A percentile compares a stretch with the other conserved stretches of the same genome.
phyloP scores from a whole-genome alignment of 495 filamentous ascomycete genomes.

The Aspergillus funiculosus region DNA sequence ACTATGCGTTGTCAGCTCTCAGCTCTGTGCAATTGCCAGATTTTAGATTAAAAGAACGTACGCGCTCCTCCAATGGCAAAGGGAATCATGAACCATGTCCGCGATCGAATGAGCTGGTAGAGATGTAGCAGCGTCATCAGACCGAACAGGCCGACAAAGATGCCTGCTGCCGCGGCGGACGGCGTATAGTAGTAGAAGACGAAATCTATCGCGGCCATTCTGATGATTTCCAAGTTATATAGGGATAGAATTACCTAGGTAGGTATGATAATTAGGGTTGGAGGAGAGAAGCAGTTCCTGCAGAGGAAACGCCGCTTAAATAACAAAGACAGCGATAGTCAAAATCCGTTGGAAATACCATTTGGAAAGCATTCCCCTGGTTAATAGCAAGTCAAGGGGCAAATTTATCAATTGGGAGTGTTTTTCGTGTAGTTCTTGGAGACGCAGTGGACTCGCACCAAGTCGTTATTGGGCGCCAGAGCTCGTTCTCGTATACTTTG shows the following conservation, averaged over 20 bases:
- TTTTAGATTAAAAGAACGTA: too few relatives aligned
- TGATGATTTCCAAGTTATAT: not conserved
- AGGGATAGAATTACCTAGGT: too few relatives aligned
- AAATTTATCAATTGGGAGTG: too few relatives aligned
- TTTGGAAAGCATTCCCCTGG: too few relatives aligned
- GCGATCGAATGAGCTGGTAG: slow-evolving; percentile 39
- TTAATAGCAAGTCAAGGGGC: too few relatives aligned
- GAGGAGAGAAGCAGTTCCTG: not conserved
- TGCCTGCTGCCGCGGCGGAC: slow-evolving; percentile 42
- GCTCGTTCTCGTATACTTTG: slow-evolving; percentile 8
- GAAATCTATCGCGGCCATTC: not conserved
- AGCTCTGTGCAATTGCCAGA: not conserved
- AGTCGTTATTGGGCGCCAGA: too few relatives aligned
- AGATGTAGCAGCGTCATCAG: slow-evolving; percentile 36
- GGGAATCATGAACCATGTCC: slow-evolving; percentile 51
- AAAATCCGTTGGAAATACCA: not conserved
- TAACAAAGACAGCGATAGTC: not conserved
- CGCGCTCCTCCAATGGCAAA: slow-evolving; percentile 50
- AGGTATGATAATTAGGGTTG: too few relatives aligned
- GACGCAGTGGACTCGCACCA: too few relatives aligned
- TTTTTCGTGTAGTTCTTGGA: too few relatives aligned
- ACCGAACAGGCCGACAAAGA: slow-evolving; percentile 48
- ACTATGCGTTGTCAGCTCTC: slow-evolving; percentile 16
- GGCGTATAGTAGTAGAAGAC: slow-evolving; percentile 44
- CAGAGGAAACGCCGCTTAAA: not conserved